Percentiles rank a stretch among this genome's conserved stretches.
phyloP scores from a whole-genome alignment of 2,329 filamentous ascomycete species.

The Byssochlamys sp. region DNA sequence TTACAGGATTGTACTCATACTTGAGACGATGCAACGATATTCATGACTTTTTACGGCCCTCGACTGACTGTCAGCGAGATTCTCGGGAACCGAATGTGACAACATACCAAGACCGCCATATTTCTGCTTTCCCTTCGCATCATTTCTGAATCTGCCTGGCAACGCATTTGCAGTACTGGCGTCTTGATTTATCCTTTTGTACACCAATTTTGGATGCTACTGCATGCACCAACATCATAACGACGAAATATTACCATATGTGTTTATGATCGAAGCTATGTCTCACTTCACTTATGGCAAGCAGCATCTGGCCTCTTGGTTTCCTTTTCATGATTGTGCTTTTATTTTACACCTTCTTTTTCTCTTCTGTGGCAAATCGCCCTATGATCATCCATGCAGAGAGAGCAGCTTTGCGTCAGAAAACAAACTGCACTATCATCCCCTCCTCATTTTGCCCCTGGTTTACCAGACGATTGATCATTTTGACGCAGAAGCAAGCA shows the following conservation, averaged over 20 bases:
- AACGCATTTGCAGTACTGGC: slow-evolving; percentile 6
- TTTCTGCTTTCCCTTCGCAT: neutral
- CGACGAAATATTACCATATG: neutral
- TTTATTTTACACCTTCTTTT: neutral
- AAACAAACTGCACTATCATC: neutral
- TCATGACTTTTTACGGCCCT: slow-evolving; percentile 15
- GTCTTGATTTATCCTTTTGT: slow-evolving; percentile 13
- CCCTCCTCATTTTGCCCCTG: neutral
- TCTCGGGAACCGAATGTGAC: slow-evolving; percentile 4
- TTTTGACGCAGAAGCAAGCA: neutral
- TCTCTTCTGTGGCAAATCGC: neutral
- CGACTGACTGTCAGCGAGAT: slow-evolving; percentile 4
- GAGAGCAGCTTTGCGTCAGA: neutral
- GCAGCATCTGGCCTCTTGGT: neutral
- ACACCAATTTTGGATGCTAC: slow-evolving; percentile 14
- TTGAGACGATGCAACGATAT: slow-evolving; percentile 29
- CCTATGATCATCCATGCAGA: neutral
- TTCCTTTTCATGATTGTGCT: slow-evolving; percentile 9
- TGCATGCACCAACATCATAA: slow-evolving; percentile 5
- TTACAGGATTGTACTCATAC: slow-evolving; percentile 29
- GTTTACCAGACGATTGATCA: neutral
- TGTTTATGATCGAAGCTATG: slow-evolving; percentile 6
- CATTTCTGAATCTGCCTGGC: slow-evolving; percentile 4
- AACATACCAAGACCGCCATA: slow-evolving; percentile 1
- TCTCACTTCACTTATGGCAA: slow-evolving; percentile 2